Evolutionary conservation across 1,139 yeast genomes (phyloP).

Genomic region (Hyphopichia fennica): DNA sequence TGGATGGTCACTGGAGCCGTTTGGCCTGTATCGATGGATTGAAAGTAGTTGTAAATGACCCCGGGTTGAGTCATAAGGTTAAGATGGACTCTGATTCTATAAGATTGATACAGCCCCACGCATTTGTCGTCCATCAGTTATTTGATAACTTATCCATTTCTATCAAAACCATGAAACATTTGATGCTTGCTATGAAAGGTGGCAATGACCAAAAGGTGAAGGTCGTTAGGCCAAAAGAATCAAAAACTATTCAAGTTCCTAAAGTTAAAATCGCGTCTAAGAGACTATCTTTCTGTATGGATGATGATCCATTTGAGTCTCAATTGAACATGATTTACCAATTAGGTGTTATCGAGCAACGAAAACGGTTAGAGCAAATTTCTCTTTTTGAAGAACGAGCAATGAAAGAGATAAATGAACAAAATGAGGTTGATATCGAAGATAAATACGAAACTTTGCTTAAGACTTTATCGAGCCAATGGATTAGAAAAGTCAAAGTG

Average conservation of each 20-base stretch:
- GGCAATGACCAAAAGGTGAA: slow-evolving; percentile 20
- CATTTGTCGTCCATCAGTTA: slow-evolving; percentile 56
- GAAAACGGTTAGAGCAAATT: slow-evolving; percentile 58
- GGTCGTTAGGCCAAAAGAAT: slow-evolving; percentile 32
- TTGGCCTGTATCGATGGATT: slow-evolving; percentile 45
- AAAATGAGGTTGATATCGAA: slow-evolving; percentile 5
- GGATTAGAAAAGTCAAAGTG: slow-evolving; percentile 52
- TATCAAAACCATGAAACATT: slow-evolving; percentile 55
- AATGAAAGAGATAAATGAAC: slow-evolving; percentile 6
- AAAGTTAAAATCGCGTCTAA: slow-evolving; percentile 49
- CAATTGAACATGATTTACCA: slow-evolving; percentile 75
- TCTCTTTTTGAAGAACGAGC: slow-evolving; percentile 47
- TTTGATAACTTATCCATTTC: slow-evolving; percentile 63
- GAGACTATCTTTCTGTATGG: slow-evolving; percentile 51
- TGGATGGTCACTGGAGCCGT: slow-evolving; percentile 51
- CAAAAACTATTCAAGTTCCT: slow-evolving; percentile 53
- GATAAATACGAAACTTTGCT: slow-evolving; percentile 15
- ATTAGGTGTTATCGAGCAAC: slow-evolving; percentile 72
- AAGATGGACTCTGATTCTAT: slow-evolving; percentile 29
- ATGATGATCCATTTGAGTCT: slow-evolving; percentile 87
- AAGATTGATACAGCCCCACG: slow-evolving; percentile 46
- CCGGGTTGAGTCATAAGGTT: slow-evolving; percentile 15
- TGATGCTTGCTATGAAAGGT: slow-evolving; percentile 45
- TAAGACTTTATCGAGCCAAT: slow-evolving; percentile 28
- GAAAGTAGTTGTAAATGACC: slow-evolving; percentile 18